These are phyloP conservation scores for Coemansia sp. DNA, from an alignment of 371 early-diverging fungal species.

Conservation along the genomic window DNA sequence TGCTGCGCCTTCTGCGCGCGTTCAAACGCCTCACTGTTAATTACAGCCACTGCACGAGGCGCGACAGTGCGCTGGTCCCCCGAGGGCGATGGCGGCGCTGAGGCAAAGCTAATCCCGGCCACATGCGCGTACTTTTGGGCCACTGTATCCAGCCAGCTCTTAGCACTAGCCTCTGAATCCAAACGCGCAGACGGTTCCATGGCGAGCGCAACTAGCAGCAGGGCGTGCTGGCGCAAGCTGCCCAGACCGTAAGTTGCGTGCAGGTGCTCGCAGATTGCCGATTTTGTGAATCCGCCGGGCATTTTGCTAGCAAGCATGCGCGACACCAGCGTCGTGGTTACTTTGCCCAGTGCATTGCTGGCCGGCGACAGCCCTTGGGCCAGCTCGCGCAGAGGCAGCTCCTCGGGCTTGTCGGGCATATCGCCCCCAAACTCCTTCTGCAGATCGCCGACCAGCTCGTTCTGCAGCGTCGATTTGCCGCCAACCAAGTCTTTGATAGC, in stretches of 20 bases:
- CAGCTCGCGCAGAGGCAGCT: slow-evolving; percentile 84
- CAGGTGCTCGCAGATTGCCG: slow-evolving; percentile 77
- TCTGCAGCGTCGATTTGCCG: slow-evolving; percentile 96
- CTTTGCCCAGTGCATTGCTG: slow-evolving; percentile 81
- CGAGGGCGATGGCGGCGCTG: slow-evolving; percentile 58
- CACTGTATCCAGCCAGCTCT: slow-evolving; percentile 77
- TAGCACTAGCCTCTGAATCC: slow-evolving; percentile 74
- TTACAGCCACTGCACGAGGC: slow-evolving; percentile 59
- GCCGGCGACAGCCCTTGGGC: slow-evolving; percentile 63
- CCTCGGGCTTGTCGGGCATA: slow-evolving; percentile 93
- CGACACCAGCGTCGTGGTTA: slow-evolving; percentile 72
- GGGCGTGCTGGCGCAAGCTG: slow-evolving; percentile 73
- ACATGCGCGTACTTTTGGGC: slow-evolving; percentile 80
- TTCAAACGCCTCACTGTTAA: slow-evolving; percentile 89
- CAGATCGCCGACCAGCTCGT: slow-evolving; percentile 95
- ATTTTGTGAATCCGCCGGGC: slow-evolving; percentile 90
- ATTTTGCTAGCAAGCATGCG: slow-evolving; percentile 89
- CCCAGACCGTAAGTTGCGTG: slow-evolving; percentile 62
- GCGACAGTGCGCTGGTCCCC: slow-evolving; percentile 61
- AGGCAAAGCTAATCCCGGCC: slow-evolving; percentile 63
- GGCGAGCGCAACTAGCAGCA: slow-evolving; percentile 77
- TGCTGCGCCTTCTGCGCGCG: slow-evolving; percentile 76
- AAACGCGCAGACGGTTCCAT: slow-evolving; percentile 87
- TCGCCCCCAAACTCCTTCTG: slow-evolving; percentile 89
- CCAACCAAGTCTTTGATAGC: slow-evolving; percentile 93